These are phyloP conservation scores for Balamuthia mandrillaris DNA, from an alignment of 208 protist species.

Conservation along the genomic window DNA sequence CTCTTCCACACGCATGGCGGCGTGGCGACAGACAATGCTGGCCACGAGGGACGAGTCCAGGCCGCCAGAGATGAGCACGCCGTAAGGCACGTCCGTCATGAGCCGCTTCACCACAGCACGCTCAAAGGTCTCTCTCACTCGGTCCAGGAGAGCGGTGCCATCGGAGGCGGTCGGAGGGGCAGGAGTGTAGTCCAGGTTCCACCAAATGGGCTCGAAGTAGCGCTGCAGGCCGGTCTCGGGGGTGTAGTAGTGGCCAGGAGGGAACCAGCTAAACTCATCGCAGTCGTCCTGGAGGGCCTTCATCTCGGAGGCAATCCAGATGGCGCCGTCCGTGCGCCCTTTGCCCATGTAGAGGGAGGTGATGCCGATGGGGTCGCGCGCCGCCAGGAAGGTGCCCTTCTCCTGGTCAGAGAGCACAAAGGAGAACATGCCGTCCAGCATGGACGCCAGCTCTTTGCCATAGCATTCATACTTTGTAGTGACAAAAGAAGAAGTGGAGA, in stretches of 20 bases:
- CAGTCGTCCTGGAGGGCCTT: slow-evolving; percentile 78
- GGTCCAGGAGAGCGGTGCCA: slow-evolving; percentile 20
- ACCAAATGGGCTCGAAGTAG: slow-evolving; percentile 51
- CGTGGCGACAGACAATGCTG: slow-evolving; percentile 63
- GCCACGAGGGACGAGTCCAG: slow-evolving; percentile 77
- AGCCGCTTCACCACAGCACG: slow-evolving; percentile 62
- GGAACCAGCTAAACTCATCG: slow-evolving; percentile 70
- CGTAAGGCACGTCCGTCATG: slow-evolving; percentile 76
- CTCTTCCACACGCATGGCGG: slow-evolving; percentile 50
- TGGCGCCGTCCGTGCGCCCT: slow-evolving; percentile 70
- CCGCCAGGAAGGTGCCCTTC: slow-evolving; percentile 66
- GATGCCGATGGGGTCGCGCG: slow-evolving; percentile 81
- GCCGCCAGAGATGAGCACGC: slow-evolving; percentile 80
- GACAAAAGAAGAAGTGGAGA: no score
- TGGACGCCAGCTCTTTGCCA: slow-evolving; percentile 57
- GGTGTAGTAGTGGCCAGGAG: slow-evolving; percentile 73
- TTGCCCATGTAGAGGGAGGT: slow-evolving; percentile 56
- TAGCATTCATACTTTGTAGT: slow-evolving; percentile 62
- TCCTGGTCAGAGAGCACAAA: slow-evolving; percentile 73
- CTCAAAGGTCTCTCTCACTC: slow-evolving; percentile 48
- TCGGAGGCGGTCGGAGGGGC: not conserved
- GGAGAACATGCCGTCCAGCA: slow-evolving; percentile 72
- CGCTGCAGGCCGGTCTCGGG: slow-evolving; percentile 46
- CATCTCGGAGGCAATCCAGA: slow-evolving; percentile 80
- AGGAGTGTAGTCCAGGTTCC: not conserved